These are phyloP conservation scores for Scalesia atractyloides DNA, from an alignment of 129 eudicot genomes.

Conservation along the genomic window DNA sequence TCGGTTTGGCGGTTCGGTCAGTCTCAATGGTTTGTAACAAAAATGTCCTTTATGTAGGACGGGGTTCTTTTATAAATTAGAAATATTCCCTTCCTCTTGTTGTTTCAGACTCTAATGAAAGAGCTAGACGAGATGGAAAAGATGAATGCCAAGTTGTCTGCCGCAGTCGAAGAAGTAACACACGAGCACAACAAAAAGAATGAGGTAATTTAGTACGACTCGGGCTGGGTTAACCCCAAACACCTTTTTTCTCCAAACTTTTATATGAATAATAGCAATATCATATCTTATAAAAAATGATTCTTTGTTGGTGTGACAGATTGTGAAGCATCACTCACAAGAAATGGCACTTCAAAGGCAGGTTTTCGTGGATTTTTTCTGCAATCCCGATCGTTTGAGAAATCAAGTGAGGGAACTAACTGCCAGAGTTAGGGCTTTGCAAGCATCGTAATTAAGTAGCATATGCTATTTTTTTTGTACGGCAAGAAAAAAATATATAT, in stretches of 20 bases:
- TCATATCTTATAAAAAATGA: background rate
- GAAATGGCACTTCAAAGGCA: conserved; percentile 89
- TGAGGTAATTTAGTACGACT: conserved; percentile 59
- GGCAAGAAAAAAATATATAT: background rate
- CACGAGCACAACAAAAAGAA: conserved; percentile 92
- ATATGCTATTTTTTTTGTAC: no score
- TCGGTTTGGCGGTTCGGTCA: no score
- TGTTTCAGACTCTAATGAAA: conserved; percentile 69
- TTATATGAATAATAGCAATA: background rate
- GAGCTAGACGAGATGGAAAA: conserved; percentile 92
- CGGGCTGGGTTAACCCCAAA: background rate
- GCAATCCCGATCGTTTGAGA: conserved; percentile 85
- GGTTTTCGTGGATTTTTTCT: conserved; percentile 93
- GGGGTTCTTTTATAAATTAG: background rate
- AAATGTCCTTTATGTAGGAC: background rate
- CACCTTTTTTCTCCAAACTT: background rate
- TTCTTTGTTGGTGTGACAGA: conserved; percentile 42
- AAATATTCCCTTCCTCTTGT: background rate
- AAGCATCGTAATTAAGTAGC: conserved; percentile 49
- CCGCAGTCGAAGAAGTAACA: conserved; percentile 94
- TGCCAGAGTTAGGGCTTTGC: conserved; percentile 83
- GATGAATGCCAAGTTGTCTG: conserved; percentile 75
- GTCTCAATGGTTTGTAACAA: no score
- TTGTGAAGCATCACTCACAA: conserved; percentile 87
- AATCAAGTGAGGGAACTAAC: conserved; percentile 85